Evolutionary conservation across 768 basidiomycete species (phyloP), one percentile per base, ranked within the genome.

Genomic region (Solioccasus polychromus): DNA sequence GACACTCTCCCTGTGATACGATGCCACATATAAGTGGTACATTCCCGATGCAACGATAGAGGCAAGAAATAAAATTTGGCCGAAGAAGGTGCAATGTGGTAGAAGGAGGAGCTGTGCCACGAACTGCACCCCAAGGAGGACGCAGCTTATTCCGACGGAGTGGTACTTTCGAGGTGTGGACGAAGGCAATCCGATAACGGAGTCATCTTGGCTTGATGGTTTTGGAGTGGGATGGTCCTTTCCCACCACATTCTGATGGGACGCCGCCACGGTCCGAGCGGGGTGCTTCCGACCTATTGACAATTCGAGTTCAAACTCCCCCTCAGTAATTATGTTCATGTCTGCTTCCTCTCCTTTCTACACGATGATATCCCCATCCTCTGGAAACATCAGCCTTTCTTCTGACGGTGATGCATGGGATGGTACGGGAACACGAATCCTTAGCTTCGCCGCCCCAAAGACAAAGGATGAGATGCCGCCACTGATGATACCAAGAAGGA

Each of bases 1-100:
- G 9, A 50, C 23, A 5, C 19, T 22, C n/a, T 57, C 45, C 34
- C 43, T 53, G n/a, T 73, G 67, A 56, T 71, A 49, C 1, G 62
- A 60, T 5, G 45, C 54, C 39, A 70, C 52, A 19, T 47, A 64
- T 1, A 63, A 31, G 26, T 69, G 68, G 44, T 70, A 69, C 5
- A 19, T 22, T 35, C 68, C 67, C 2, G 68, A 69, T 8, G 53
- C 55, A 15, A 57, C 40, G 35, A 69, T 51, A 19, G 64, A 55
- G 32, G 49, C 0, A 8, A 68, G 60, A 40, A 58, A 62, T 39
- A 59, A 9, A 24, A 68, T 57, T 42, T 69, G 68, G 14, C 67
- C 67, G 17, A 68, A 67, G 29, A 69, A 48, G 12, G 53, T 55
- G 41, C 59, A 44, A 28, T 52, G 58, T 2, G 64, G 65, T 9